Evolutionary conservation across 73 alveolate genomes (phyloP).

Genomic region (Paramecium biaurelia): DNA sequence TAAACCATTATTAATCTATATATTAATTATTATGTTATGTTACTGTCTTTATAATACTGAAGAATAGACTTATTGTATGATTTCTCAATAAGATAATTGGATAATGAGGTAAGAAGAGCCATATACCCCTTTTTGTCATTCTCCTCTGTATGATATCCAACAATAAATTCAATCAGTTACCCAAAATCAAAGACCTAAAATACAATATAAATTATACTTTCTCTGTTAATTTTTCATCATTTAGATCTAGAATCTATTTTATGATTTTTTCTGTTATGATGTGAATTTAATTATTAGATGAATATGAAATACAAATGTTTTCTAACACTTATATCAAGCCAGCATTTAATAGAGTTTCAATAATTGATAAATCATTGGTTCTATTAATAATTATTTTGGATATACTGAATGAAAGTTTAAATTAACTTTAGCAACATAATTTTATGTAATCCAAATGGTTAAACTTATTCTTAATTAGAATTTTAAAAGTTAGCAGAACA

Average conservation of each 20-base stretch:
- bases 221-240: background rate
- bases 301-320: background rate
- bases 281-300: slow-evolving; percentile 12
- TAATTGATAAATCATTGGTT: background rate
- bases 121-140: background rate
- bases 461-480: background rate
- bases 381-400: background rate
- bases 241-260: background rate
- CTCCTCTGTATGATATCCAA: background rate
- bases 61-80: background rate
- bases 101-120: background rate
- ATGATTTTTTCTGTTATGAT: background rate
- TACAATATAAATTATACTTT: background rate
- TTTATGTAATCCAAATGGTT: slow-evolving; percentile 38
- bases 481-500: background rate
- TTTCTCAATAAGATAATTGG: slow-evolving; percentile 21
- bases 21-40: background rate
- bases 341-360: background rate
- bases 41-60: background rate
- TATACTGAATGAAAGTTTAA: background rate
- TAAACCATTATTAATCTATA: background rate
- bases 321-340: background rate
- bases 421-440: background rate
- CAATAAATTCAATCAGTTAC: background rate
- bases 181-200: background rate